A percentile compares a stretch with the other conserved stretches of the same genome.
Evolutionary conservation across 2,329 filamentous ascomycete species (phyloP).

Genomic region (Fusarium nisikadoi): DNA sequence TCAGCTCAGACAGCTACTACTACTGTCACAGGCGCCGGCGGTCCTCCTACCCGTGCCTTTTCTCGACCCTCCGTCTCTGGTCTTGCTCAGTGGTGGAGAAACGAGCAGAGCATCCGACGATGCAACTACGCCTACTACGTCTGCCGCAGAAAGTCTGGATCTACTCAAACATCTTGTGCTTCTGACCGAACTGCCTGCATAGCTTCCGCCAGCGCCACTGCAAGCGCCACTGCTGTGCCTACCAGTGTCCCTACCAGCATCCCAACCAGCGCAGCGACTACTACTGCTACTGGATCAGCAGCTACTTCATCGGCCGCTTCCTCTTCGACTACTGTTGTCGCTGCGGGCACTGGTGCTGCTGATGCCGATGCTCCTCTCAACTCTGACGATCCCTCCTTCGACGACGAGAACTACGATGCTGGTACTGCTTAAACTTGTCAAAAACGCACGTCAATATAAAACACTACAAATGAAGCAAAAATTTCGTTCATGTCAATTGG

Average conservation of each 20-base stretch:
- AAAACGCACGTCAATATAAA: background rate
- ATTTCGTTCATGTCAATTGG: background rate
- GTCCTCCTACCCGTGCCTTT: background rate
- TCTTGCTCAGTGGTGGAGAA: conserved; percentile 2
- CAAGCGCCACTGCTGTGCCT: too few relatives aligned
- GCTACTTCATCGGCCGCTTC: background rate
- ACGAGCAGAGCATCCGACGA: background rate
- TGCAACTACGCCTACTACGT: conserved; percentile 4
- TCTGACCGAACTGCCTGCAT: conserved; percentile 1
- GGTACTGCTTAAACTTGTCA: background rate
- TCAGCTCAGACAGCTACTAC: background rate
- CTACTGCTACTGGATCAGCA: background rate
- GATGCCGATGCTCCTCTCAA: background rate
- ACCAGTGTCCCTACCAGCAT: background rate
- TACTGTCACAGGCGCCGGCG: background rate
- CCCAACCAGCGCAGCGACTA: background rate
- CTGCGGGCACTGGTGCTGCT: background rate
- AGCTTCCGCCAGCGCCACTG: background rate
- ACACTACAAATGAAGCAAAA: background rate
- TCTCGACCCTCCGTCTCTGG: background rate
- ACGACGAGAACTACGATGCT: background rate
- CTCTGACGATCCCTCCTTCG: background rate
- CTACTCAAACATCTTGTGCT: background rate
- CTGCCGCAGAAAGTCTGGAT: conserved; percentile 2
- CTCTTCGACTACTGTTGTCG: background rate